phyloP scores from a whole-genome alignment of 106 monocot species.

The Allium cepa region DNA sequence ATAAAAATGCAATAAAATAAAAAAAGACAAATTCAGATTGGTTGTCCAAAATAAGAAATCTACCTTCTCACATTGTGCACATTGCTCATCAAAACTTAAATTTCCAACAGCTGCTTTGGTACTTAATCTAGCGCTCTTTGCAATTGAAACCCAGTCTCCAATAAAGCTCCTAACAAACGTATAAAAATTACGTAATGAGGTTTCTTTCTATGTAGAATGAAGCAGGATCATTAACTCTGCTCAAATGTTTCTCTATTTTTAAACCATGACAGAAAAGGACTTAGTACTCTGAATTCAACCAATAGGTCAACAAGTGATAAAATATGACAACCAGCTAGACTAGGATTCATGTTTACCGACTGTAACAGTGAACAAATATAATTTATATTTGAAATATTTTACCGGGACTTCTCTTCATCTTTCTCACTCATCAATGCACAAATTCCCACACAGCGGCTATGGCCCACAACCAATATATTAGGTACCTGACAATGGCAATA shows the following conservation, averaged over 20 bases:
- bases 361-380: no score
- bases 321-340: no score
- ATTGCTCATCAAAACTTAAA: conserved; percentile 70
- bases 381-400: background rate
- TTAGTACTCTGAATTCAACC: background rate
- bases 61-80: conserved; percentile 90
- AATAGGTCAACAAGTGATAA: background rate
- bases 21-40: background rate
- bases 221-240: no score
- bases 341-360: no score
- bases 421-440: conserved; percentile 85
- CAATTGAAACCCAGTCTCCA: conserved; percentile 79
- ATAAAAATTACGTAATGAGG: background rate
- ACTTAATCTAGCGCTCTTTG: conserved; percentile 74
- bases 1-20: background rate
- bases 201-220: no score
- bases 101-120: conserved; percentile 83
- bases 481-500: conserved; percentile 41
- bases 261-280: no score
- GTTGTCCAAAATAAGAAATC: background rate
- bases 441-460: conserved; percentile 96
- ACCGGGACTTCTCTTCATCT: conserved; percentile 41
- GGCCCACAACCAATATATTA: conserved; percentile 87
- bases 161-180: conserved; percentile 54
- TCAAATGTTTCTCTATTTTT: no score